Base-by-base conservation (phyloP, 108 stramenopile genomes). In the Epithemia pelagica region DNA sequence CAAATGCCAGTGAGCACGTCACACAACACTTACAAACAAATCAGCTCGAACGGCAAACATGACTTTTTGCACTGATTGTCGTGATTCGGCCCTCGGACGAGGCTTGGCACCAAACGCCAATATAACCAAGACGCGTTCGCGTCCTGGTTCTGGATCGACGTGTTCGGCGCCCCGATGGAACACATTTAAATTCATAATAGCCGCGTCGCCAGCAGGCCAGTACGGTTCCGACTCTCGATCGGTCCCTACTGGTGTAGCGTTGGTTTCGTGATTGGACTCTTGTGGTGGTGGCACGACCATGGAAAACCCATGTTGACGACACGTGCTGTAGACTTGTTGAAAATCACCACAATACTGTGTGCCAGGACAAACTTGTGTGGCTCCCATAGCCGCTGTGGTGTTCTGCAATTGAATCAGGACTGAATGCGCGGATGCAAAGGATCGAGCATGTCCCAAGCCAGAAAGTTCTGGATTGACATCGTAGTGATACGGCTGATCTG, bases 101-200 rank as follows among this genome's bases (percentile, higher is more conserved):
- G 84, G 84, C n/a, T 78, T 63, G 0, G 79, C 74, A 2, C 74
- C 78, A 72, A 87, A 77, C 2, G 80, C 81, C 37, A 80, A 69
- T 64, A 87, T 79, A 10, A 87, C 52, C 29, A 83, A 63, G 18
- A 81, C 82, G 26, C 86, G 69, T 32, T 87, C 80, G 1, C 32
- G 61, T 26, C 60, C 82, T n/a, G n/a, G n/a, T 30, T 71, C 68
- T 33, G 80, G 67, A 51, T 78, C 77, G 1, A 61, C 73, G 60
- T 81, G 80, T 27, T 72, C 82, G 52, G 72, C 70, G 30, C 86
- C 86, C 21, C 77, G 80, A 65, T 87, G 86, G 58, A 31, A 73
- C 1, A 71, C 66, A 26, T 82, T 73, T 58, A 80, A 76, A 72
- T 86, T 86, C 33, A 82, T 65, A 58, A 86, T 62, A 10, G 71